A percentile compares a stretch with the other conserved stretches of the same genome.
phyloP scores from a whole-genome alignment of 805 yeast species.

The Komagataella pseudopastoris region DNA sequence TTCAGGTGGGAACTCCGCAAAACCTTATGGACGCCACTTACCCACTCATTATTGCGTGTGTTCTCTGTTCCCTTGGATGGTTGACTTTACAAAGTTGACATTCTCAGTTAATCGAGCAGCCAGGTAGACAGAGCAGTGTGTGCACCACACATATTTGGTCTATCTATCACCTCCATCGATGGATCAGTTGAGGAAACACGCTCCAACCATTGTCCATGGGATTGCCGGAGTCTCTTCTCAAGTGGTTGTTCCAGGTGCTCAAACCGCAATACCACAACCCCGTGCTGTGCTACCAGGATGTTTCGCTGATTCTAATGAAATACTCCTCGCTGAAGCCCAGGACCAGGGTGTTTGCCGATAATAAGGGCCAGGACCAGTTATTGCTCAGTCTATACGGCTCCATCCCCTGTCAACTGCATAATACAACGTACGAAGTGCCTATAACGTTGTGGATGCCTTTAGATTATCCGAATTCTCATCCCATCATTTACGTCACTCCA shows the following conservation, averaged over 20 bases:
- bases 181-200: not conserved
- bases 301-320: constrained; percentile 35
- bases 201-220: constrained; percentile 1
- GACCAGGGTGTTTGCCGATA: constrained; percentile 47
- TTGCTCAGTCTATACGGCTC: constrained; percentile 55
- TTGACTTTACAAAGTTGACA: not conserved
- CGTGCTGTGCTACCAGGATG: constrained; percentile 49
- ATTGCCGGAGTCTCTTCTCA: constrained; percentile 28
- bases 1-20: not conserved
- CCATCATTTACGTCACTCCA: constrained; percentile 51
- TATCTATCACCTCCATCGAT: not conserved
- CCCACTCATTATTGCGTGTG: constrained; percentile 7
- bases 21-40: constrained; percentile 3
- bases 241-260: constrained; percentile 47
- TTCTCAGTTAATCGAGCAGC: not conserved
- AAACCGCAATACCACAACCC: constrained; percentile 42
- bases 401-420: constrained; percentile 20
- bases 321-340: constrained; percentile 48
- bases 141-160: not conserved
- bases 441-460: constrained; percentile 69
- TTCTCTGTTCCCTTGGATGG: constrained; percentile 1
- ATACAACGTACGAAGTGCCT: constrained; percentile 30
- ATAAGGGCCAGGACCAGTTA: constrained; percentile 44
- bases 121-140: not conserved
- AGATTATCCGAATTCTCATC: constrained; percentile 54